These are phyloP conservation scores for Phytophthora pini DNA, from an alignment of 352 stramenopile species.

Conservation along the genomic window DNA sequence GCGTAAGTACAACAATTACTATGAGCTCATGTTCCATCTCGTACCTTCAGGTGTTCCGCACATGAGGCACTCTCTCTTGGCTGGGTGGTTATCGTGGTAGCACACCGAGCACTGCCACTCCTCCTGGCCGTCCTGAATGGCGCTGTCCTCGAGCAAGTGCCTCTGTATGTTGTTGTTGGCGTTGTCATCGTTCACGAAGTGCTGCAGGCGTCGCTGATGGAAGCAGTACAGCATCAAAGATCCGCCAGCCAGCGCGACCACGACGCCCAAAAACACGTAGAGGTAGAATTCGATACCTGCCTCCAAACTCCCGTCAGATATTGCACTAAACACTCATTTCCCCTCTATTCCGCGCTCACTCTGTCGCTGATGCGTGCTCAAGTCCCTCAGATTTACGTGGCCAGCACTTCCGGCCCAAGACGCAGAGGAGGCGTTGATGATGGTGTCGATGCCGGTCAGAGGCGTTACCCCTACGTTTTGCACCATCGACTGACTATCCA, in stretches of 20 bases:
- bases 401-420: conserved; percentile 10
- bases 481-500: conserved; percentile 11
- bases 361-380: conserved; percentile 20
- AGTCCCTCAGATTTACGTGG: conserved; percentile 6
- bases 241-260: conserved; percentile 48
- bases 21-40: not conserved
- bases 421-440: conserved; percentile 3
- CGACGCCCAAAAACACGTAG: conserved; percentile 76
- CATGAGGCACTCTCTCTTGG: conserved; percentile 84
- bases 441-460: not conserved
- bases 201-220: conserved; percentile 65
- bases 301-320: not conserved
- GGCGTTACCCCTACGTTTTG: not conserved
- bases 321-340: not conserved
- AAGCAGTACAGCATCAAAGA: conserved; percentile 69
- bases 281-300: conserved; percentile 67
- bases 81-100: conserved; percentile 87
- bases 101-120: conserved; percentile 88
- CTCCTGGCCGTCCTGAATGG: conserved; percentile 68
- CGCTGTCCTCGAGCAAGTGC: conserved; percentile 82
- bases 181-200: conserved; percentile 73
- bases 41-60: conserved; percentile 80
- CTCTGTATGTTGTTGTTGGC: conserved; percentile 90
- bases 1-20: conserved; percentile 7
- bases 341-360: conserved; percentile 12